Conservation (phyloP, 2,329 filamentous ascomycete genomes). For the Volutella citrinella region DNA sequence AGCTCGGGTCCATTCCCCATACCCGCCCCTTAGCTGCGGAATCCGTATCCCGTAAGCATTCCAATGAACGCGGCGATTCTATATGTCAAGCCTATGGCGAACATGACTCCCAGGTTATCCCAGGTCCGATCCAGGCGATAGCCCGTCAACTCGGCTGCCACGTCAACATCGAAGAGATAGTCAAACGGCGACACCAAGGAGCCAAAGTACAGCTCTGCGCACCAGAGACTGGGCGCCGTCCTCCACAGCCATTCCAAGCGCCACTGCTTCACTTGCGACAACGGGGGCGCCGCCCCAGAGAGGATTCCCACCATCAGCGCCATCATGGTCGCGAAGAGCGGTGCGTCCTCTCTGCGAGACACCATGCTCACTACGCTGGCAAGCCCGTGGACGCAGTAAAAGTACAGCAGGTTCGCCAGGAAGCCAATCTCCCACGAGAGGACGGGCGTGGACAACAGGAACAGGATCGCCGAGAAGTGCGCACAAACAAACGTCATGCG, state of each 20-base stretch:
- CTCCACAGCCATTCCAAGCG: slow-evolving; percentile 56
- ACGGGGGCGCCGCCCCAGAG: slow-evolving; percentile 49
- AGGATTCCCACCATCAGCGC: slow-evolving; percentile 52
- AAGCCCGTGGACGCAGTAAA: slow-evolving; percentile 57
- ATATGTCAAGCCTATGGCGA: slow-evolving; percentile 43
- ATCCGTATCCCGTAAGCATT: slow-evolving; percentile 18
- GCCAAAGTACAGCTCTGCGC: slow-evolving; percentile 54
- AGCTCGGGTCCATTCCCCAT: neutral
- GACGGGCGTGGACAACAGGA: slow-evolving; percentile 46
- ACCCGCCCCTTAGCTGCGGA: slow-evolving; percentile 24
- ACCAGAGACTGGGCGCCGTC: slow-evolving; percentile 51
- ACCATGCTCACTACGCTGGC: slow-evolving; percentile 52
- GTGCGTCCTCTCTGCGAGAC: slow-evolving; percentile 53
- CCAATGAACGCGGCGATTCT: slow-evolving; percentile 38
- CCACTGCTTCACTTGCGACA: slow-evolving; percentile 48
- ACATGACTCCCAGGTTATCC: slow-evolving; percentile 42
- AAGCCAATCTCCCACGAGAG: slow-evolving; percentile 50
- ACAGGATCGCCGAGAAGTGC: slow-evolving; percentile 52
- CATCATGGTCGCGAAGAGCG: slow-evolving; percentile 53
- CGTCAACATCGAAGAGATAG: slow-evolving; percentile 49
- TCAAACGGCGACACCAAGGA: slow-evolving; percentile 46
- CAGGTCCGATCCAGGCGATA: slow-evolving; percentile 43
- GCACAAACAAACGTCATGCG: slow-evolving; percentile 49
- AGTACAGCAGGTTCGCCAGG: slow-evolving; percentile 51
- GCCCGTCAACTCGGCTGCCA: slow-evolving; percentile 41